A percentile compares a stretch with the other conserved stretches of the same genome.
Evolutionary conservation across 345 rosid genomes (phyloP).

Genomic region (Eucalyptus marginata): DNA sequence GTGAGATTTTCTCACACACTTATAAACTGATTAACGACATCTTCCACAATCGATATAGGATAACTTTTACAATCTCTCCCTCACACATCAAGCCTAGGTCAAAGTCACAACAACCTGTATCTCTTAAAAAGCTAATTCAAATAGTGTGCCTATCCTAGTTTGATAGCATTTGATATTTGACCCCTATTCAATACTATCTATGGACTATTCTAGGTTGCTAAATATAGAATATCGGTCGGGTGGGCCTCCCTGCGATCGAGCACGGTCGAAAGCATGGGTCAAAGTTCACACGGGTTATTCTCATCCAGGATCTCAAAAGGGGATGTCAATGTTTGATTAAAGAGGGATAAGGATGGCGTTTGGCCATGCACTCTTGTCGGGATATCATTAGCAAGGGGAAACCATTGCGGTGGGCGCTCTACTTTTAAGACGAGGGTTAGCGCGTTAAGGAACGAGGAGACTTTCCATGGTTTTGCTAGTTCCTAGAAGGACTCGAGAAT

Average conservation of each 20-base stretch:
- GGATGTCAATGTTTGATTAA: background rate
- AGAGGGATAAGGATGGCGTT: background rate
- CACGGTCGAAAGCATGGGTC: background rate
- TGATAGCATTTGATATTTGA: background rate
- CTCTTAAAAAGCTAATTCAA: background rate
- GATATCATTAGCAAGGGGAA: background rate
- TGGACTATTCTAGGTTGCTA: background rate
- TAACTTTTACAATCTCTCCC: background rate
- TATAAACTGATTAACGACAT: accelerated
- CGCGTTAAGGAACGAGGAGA: background rate
- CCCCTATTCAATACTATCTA: background rate
- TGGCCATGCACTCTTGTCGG: background rate
- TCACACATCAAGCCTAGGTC: background rate
- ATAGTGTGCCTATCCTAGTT: background rate
- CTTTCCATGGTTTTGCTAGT: background rate
- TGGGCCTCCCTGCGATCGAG: background rate
- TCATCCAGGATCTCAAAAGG: background rate
- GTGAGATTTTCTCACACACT: background rate
- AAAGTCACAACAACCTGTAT: background rate
- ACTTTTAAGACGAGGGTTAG: background rate
- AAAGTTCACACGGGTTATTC: background rate
- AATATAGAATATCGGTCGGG: background rate
- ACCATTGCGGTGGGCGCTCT: background rate
- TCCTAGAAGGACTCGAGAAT: background rate
- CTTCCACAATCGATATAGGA: background rate